phyloP scores from a whole-genome alignment of 139 green algal genomes.

The Raphidocelis subcapitata region DNA sequence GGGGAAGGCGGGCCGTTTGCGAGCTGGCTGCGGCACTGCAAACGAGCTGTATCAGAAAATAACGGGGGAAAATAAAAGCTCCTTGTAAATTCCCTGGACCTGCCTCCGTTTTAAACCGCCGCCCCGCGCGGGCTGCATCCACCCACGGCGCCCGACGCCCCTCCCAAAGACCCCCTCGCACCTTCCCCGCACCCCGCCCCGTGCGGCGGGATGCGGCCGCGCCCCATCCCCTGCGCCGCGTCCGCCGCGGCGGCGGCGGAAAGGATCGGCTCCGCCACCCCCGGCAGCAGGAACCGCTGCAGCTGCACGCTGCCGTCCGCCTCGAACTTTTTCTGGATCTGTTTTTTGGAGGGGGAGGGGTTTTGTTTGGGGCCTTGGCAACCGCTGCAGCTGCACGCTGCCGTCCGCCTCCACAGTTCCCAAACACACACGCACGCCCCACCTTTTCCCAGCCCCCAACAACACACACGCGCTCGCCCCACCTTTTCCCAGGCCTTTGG shows the following conservation, averaged over 20 bases:
- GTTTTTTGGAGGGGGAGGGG: no score
- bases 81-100: no score
- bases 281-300: constrained; percentile 54
- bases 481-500: constrained; percentile 10
- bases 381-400: constrained; percentile 71
- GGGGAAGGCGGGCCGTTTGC: no score
- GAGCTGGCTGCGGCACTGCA: no score
- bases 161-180: background rate
- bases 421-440: background rate
- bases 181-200: constrained; percentile 13
- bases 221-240: constrained; percentile 42
- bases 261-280: constrained; percentile 23
- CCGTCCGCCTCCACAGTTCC: constrained; percentile 65
- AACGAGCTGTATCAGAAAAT: no score
- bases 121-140: no score
- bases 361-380: constrained; percentile 28
- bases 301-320: constrained; percentile 80
- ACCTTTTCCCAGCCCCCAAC: constrained; percentile 15
- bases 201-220: constrained; percentile 34
- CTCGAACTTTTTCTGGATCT: constrained; percentile 60
- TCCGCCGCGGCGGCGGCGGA: constrained; percentile 43
- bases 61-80: no score
- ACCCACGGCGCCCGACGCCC: no score
- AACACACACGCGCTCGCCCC: no score
- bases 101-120: no score